Evolutionary conservation across 1,284 basidiomycete species (phyloP), one percentile per base, ranked within the genome.

Genomic region (Heterobasidion irregulare): DNA sequence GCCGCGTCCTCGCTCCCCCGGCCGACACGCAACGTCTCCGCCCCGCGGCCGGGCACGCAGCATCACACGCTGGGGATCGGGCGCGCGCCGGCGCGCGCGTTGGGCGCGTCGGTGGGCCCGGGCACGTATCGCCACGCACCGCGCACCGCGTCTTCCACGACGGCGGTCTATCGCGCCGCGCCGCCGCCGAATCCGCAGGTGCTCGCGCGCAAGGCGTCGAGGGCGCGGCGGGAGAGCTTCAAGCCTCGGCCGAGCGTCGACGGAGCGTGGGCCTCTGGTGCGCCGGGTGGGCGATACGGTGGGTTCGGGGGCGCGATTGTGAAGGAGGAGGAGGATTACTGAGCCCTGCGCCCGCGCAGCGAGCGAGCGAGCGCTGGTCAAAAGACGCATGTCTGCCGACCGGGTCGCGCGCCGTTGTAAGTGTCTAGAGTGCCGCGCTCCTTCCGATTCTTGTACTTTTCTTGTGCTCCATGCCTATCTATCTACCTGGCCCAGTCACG

Each of bases 241-340:
- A 85, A 80, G 65, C 88, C 89, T 8, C 73, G 88, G 47, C 79
- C 86, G 45, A 90, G 87, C 63, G 68, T 81, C 18, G 85, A 88
- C 60, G 71, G 66, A 48, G 34, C 51, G 34, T 60, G 26, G 56
- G 54, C 36, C 35, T 53, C 9, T 44, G 48, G 50, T 9, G 52
- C 56, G 6, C 56, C 54, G 15, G 53, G 56, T 32, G 63, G 59
- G 48, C 59, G 66, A 51, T 68, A 64, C 58, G 68, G 65, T 2
- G 68, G 68, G 13, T 64, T 68, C 47, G 59, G 65, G 8, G 63
- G 58, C 12, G 62, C 61, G 13, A 62, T 71, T 44, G 60, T 65
- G 60, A 69, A 70, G 59, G 71, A 72, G 56, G 70, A 72, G 50
- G 68, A 70, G 4, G 44, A 38, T 12, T 50, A 38, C 19, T 50